Base-by-base conservation (phyloP, 768 basidiomycete species). In the Bullera alba region DNA sequence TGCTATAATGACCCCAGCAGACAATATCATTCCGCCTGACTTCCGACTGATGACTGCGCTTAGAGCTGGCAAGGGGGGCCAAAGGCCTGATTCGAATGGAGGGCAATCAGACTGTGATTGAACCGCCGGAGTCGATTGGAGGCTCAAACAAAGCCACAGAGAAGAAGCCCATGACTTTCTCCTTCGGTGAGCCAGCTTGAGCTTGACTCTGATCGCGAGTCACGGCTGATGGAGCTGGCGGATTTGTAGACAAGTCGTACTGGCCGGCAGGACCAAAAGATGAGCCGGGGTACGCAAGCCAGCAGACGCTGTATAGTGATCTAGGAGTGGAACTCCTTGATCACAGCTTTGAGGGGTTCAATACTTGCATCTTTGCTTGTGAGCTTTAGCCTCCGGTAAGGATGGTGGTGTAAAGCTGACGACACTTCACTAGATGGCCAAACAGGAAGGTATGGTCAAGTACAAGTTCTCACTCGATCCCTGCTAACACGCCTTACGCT, bases 361-460 rank as follows among this genome's bases (percentile, higher is more conserved):
- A 97, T 78, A 87, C 91, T 42, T 96, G 91, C 79, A 95, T 99
- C 74, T 79, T 99, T 70, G 93, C 95, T 74, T 97, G 92, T 95
- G 75, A 79, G 92, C 84, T 6, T 12, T 53, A 53, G 17, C n/a
- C 29, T 46, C n/a, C n/a, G n/a, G n/a, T n/a, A n/a, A n/a, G n/a
- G n/a, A n/a, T n/a, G n/a, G n/a, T n/a, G n/a, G n/a, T 19, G 28
- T 25, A 14, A 19, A 43, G 58, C 60, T 59, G 51, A 59, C 26
- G 15, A 16, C n/a, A n/a, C n/a, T n/a, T 39, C 15, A 7, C 1
- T 25, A 63, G 60, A 67, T 62, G 65, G 70, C 16, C 71, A 74
- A 48, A 71, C 72, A 4, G 66, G 67, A 42, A 67, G 61, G 65
- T 60, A 38, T 52, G 55, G 35, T 17, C 6, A 1, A 22, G 15